phyloP scores from a whole-genome alignment of 2,329 filamentous ascomycete genomes.

The Xylaria polymorpha region DNA sequence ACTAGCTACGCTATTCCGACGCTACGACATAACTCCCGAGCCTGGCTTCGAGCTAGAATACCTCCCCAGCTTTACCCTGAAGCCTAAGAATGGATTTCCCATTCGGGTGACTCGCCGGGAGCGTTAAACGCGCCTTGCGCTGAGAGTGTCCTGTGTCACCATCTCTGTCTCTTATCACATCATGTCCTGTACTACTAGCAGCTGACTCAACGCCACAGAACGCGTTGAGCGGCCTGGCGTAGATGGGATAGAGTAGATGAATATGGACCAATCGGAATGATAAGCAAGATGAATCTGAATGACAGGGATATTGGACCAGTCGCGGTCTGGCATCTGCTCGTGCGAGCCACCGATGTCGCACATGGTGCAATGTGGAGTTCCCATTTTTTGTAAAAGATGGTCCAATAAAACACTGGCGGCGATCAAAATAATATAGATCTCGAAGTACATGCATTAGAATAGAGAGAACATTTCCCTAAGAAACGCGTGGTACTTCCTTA shows the following conservation, averaged over 20 bases:
- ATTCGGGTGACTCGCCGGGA: constrained; percentile 31
- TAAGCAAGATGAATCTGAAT: background rate
- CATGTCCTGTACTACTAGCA: background rate
- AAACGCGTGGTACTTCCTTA: background rate
- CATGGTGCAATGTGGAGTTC: background rate
- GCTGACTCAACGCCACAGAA: constrained; percentile 8
- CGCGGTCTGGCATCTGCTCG: constrained; percentile 4
- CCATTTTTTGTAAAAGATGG: background rate
- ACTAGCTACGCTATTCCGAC: constrained; percentile 32
- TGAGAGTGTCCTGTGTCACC: background rate
- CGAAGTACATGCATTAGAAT: background rate
- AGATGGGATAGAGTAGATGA: background rate
- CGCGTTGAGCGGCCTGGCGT: background rate
- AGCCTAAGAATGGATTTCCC: constrained; percentile 33
- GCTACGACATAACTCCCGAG: constrained; percentile 29
- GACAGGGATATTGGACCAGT: background rate
- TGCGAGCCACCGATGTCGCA: constrained; percentile 2
- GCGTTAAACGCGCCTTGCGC: background rate
- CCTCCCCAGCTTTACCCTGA: constrained; percentile 34
- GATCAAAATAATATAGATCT: background rate
- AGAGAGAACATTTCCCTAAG: background rate
- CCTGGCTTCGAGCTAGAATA: constrained; percentile 36
- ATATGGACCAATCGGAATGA: constrained; percentile 1
- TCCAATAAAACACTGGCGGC: background rate
- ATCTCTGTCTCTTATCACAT: constrained; percentile 2